Evolutionary conservation across 2,329 filamentous ascomycete genomes (phyloP).

Genomic region (Teratosphaeria zuluensis): DNA sequence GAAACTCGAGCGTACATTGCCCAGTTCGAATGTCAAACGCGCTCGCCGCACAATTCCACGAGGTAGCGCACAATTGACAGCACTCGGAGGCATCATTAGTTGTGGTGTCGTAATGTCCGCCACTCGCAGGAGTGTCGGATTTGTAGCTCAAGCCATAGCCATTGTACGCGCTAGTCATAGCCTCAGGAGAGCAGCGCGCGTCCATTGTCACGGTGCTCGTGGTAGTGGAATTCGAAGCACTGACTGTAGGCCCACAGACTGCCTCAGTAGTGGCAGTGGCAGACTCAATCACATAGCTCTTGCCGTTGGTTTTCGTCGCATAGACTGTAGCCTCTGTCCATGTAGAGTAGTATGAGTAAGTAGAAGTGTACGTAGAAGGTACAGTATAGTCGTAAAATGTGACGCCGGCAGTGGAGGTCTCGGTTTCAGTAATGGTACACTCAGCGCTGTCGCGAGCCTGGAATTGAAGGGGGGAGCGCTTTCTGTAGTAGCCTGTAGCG

Average conservation of each 20-base stretch:
- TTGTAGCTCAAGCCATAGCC: slow-evolving; percentile 21
- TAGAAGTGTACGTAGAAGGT: slow-evolving; percentile 15
- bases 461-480: slow-evolving; percentile 11
- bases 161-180: slow-evolving; percentile 17
- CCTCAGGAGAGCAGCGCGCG: slow-evolving; percentile 21
- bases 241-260: slow-evolving; percentile 13
- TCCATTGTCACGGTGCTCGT: slow-evolving; percentile 20
- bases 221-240: slow-evolving; percentile 8
- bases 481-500: slow-evolving; percentile 5
- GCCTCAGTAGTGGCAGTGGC: slow-evolving; percentile 13
- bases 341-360: slow-evolving; percentile 20
- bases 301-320: slow-evolving; percentile 20
- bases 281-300: slow-evolving; percentile 21
- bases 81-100: slow-evolving; percentile 20
- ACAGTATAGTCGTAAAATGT: slow-evolving; percentile 18
- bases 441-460: slow-evolving; percentile 8
- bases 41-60: slow-evolving; percentile 18
- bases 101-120: slow-evolving; percentile 19
- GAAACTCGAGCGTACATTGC: slow-evolving; percentile 20
- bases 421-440: slow-evolving; percentile 21
- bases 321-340: slow-evolving; percentile 21
- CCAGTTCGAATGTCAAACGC: slow-evolving; percentile 21
- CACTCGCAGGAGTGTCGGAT: slow-evolving; percentile 13
- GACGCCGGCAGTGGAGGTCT: slow-evolving; percentile 19
- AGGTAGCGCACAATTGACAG: slow-evolving; percentile 24